Conservation (phyloP, 768 basidiomycete species). For the Zangia roseola region DNA sequence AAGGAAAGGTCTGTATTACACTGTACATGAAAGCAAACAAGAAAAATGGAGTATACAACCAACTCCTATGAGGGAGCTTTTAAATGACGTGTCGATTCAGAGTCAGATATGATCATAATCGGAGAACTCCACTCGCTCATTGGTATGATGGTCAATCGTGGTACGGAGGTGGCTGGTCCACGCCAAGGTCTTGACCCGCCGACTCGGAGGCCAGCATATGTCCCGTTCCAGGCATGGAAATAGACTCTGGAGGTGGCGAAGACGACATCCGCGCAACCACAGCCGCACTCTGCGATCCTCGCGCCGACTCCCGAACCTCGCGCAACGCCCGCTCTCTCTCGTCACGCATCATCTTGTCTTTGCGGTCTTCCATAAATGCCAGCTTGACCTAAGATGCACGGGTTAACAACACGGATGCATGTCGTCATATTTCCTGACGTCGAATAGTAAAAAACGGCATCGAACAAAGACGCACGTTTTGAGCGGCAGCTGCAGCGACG, state of each 20-base stretch:
- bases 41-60: no score
- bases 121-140: no score
- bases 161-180: conserved; percentile 24
- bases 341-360: conserved; percentile 50
- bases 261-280: neutral
- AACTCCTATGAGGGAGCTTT: no score
- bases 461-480: conserved; percentile 43
- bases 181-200: conserved; percentile 4
- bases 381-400: conserved; percentile 59
- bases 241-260: neutral
- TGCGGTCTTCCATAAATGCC: conserved; percentile 78
- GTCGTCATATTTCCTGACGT: no score
- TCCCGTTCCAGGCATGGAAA: conserved; percentile 29
- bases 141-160: conserved; percentile 7
- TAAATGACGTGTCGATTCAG: no score
- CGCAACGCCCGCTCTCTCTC: conserved; percentile 57
- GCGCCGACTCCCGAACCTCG: conserved; percentile 36
- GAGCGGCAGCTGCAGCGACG: conserved; percentile 48
- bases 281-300: neutral
- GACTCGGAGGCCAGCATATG: conserved; percentile 7
- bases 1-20: no score
- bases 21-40: no score
- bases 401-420: neutral
- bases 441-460: no score
- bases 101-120: no score